A percentile compares a stretch with the other conserved stretches of the same genome.
phyloP scores from a whole-genome alignment of 2,329 filamentous ascomycete species.

The Fusarium annulatum region DNA sequence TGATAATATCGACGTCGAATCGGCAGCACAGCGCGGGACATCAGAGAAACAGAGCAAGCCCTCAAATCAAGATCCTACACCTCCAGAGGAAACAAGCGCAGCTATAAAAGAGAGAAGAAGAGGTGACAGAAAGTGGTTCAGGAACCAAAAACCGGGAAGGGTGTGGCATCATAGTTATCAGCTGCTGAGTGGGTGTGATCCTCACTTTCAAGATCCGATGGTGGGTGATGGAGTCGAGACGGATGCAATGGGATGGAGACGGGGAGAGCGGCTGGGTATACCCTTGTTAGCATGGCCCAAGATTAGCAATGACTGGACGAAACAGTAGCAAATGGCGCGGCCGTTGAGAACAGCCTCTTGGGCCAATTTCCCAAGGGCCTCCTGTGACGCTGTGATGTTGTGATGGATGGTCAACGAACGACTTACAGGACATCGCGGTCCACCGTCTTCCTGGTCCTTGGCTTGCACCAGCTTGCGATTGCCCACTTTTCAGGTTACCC shows the following conservation, averaged over 20 bases:
- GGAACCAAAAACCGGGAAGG: conserved; percentile 18
- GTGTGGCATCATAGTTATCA: conserved; percentile 35
- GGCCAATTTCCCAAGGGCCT: conserved; percentile 44
- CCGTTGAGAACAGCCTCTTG: conserved; percentile 31
- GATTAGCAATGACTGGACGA: conserved; percentile 39
- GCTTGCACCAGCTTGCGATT: conserved; percentile 7
- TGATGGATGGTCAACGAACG: conserved; percentile 35
- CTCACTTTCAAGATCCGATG: conserved; percentile 39
- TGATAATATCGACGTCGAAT: conserved; percentile 27
- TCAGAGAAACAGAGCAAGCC: conserved; percentile 29
- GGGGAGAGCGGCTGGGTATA: conserved; percentile 38
- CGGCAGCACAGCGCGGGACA: conserved; percentile 30
- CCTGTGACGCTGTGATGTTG: conserved; percentile 42
- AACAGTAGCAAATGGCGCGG: conserved; percentile 37
- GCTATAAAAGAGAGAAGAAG: conserved; percentile 11
- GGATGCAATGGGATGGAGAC: conserved; percentile 27
- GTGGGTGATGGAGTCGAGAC: conserved; percentile 27
- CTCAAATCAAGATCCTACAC: conserved; percentile 13
- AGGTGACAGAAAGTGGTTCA: conserved; percentile 7
- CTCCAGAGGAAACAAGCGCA: conserved; percentile 13
- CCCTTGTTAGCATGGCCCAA: conserved; percentile 29
- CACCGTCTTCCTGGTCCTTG: conserved; percentile 25
- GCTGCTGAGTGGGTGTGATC: conserved; percentile 17
- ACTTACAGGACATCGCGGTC: conserved; percentile 41
- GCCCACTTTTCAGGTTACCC: conserved; percentile 26